Evolutionary conservation across 2,329 filamentous ascomycete species (phyloP).

Genomic region (Fusarium newnesense): DNA sequence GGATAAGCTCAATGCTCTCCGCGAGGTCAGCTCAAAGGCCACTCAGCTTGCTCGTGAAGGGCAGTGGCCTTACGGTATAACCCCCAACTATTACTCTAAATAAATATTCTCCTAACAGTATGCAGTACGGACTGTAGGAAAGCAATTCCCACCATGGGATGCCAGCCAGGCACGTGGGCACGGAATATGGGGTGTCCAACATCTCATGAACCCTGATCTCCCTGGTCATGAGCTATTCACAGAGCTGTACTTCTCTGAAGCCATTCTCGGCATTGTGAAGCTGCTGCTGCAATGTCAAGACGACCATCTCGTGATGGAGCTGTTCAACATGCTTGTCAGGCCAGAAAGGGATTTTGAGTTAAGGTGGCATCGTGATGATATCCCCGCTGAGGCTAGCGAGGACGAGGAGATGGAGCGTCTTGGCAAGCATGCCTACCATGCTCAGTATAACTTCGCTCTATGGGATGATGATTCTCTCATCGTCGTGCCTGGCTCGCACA

Average conservation of each 20-base stretch:
- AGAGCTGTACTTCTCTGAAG: conserved; percentile 75
- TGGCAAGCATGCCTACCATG: conserved; percentile 71
- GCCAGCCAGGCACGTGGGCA: conserved; percentile 61
- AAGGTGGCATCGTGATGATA: conserved; percentile 88
- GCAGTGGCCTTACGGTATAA: conserved; percentile 74
- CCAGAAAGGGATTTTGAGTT: conserved; percentile 78
- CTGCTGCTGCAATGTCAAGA: conserved; percentile 68
- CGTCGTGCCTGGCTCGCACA: conserved; percentile 81
- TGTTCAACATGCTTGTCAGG: conserved; percentile 86
- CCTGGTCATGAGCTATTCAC: conserved; percentile 71
- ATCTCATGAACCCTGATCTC: conserved; percentile 80
- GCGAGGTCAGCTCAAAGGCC: conserved; percentile 66
- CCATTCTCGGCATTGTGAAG: conserved; percentile 70
- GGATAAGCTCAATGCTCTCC: conserved; percentile 67
- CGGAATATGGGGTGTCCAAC: conserved; percentile 92
- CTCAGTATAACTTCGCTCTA: conserved; percentile 89
- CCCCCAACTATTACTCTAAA: conserved; percentile 71
- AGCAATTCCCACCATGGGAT: conserved; percentile 91
- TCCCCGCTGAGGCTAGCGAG: conserved; percentile 70
- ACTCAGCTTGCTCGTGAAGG: conserved; percentile 73
- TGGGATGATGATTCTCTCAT: conserved; percentile 79
- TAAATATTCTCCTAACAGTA: background rate
- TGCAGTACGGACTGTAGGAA: conserved; percentile 58
- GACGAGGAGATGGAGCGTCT: conserved; percentile 76
- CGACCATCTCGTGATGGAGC: conserved; percentile 81